These are phyloP conservation scores for Leccinellum rugosiceps DNA, from an alignment of 768 basidiomycete species.

Conservation along the genomic window DNA sequence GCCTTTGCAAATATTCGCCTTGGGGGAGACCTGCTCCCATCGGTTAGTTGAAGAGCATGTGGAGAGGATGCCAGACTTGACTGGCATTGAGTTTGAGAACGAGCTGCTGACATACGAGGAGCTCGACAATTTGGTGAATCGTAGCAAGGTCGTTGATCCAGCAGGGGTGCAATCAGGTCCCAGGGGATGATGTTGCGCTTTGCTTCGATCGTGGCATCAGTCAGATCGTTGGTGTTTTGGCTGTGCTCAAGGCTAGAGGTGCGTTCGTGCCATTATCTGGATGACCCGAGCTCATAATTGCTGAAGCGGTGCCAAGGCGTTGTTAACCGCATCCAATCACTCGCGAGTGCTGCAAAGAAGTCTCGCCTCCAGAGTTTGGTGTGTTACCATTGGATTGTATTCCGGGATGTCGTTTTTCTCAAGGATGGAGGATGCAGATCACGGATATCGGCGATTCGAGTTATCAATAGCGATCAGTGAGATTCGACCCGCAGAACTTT, in stretches of 20 bases:
- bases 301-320: slow-evolving; percentile 24
- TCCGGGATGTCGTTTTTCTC: not conserved
- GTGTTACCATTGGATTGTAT: not conserved
- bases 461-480: slow-evolving; percentile 21
- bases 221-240: slow-evolving; percentile 28
- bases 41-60: slow-evolving; percentile 16
- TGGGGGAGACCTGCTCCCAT: slow-evolving; percentile 19
- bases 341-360: slow-evolving; percentile 23
- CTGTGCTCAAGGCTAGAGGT: slow-evolving; percentile 33
- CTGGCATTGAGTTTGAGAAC: slow-evolving; percentile 28
- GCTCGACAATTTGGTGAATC: slow-evolving; percentile 33
- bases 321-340: slow-evolving; percentile 23
- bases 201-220: slow-evolving; percentile 31
- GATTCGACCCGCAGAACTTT: slow-evolving; percentile 16
- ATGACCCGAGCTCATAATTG: slow-evolving; percentile 30
- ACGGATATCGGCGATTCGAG: slow-evolving; percentile 28
- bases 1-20: no score
- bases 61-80: slow-evolving; percentile 17
- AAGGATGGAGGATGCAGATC: slow-evolving; percentile 13
- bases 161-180: slow-evolving; percentile 22
- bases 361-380: slow-evolving; percentile 24
- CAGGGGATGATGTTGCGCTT: slow-evolving; percentile 25
- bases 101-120: slow-evolving; percentile 33
- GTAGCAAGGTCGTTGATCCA: slow-evolving; percentile 27
- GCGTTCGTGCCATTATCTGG: slow-evolving; percentile 22